Evolutionary conservation across 1,284 basidiomycete genomes (phyloP).

Genomic region (Irpex lacteus): DNA sequence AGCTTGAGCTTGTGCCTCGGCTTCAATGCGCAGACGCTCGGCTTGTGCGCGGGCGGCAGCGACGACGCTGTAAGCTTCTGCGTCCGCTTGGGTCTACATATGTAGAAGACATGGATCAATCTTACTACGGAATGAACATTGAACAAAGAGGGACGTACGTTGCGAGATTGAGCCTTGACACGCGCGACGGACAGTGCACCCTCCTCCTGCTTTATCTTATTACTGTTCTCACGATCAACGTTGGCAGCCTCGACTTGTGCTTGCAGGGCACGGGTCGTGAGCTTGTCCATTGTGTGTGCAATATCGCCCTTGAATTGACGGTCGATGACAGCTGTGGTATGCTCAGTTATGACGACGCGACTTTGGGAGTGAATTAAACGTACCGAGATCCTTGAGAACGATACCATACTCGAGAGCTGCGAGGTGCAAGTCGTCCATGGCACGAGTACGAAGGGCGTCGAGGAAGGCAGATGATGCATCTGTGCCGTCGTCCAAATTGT

Average conservation of each 20-base stretch:
- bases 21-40: constrained; percentile 65
- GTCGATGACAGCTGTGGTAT: constrained; percentile 67
- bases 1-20: constrained; percentile 70
- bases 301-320: constrained; percentile 81
- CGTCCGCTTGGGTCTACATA: constrained; percentile 61
- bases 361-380: constrained; percentile 15
- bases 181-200: constrained; percentile 71
- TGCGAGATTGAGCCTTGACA: constrained; percentile 67
- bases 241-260: constrained; percentile 84
- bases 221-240: constrained; percentile 80
- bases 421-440: constrained; percentile 79
- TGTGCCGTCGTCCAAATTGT: constrained; percentile 63
- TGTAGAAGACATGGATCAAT: neutral
- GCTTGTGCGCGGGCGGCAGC: constrained; percentile 75
- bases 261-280: constrained; percentile 77
- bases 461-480: constrained; percentile 74
- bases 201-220: constrained; percentile 81
- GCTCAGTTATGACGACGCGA: neutral
- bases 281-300: constrained; percentile 78
- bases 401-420: constrained; percentile 81
- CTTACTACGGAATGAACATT: constrained; percentile 1
- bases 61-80: constrained; percentile 69
- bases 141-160: constrained; percentile 35
- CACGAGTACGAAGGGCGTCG: constrained; percentile 73
- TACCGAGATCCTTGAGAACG: constrained; percentile 71